These are phyloP conservation scores for Trichoderma sp. DNA, from an alignment of 2,329 filamentous ascomycete genomes.

Conservation along the genomic window DNA sequence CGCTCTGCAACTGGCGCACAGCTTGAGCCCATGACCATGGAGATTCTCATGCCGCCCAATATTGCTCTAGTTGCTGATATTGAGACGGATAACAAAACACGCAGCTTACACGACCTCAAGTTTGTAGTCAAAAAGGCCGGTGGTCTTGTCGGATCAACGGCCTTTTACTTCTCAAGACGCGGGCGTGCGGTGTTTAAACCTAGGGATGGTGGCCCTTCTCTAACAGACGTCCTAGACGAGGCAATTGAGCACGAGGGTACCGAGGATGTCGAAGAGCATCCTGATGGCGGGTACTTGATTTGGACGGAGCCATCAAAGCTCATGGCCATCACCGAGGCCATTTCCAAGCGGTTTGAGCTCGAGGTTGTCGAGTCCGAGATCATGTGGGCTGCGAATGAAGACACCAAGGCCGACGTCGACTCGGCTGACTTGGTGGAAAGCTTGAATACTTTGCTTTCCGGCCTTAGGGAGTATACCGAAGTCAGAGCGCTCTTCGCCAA, in stretches of 20 bases:
- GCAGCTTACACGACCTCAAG: constrained; percentile 71
- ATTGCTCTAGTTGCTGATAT: constrained; percentile 80
- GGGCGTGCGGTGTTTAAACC: constrained; percentile 69
- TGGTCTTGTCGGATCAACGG: constrained; percentile 68
- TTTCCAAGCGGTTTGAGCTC: constrained; percentile 63
- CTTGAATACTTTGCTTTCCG: constrained; percentile 58
- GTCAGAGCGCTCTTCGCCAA: constrained; percentile 82
- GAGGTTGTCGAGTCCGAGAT: constrained; percentile 75
- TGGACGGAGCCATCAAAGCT: constrained; percentile 38
- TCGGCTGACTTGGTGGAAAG: constrained; percentile 52
- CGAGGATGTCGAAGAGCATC: constrained; percentile 66
- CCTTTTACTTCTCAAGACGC: constrained; percentile 80
- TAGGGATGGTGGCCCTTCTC: constrained; percentile 47
- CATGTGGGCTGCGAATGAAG: constrained; percentile 78
- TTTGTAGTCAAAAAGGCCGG: constrained; percentile 67
- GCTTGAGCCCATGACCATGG: constrained; percentile 75
- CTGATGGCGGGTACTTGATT: constrained; percentile 67
- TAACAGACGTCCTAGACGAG: constrained; percentile 74
- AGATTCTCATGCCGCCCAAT: constrained; percentile 74
- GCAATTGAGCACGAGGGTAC: constrained; percentile 78
- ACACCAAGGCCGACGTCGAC: constrained; percentile 66
- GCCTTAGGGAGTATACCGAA: constrained; percentile 64
- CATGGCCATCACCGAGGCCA: constrained; percentile 37
- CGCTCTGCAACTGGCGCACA: constrained; percentile 69
- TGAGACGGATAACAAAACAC: constrained; percentile 77